Evolutionary conservation across 1,284 basidiomycete genomes (phyloP), one percentile per base, ranked within the genome.

Genomic region (Pseudozyma pruni): DNA sequence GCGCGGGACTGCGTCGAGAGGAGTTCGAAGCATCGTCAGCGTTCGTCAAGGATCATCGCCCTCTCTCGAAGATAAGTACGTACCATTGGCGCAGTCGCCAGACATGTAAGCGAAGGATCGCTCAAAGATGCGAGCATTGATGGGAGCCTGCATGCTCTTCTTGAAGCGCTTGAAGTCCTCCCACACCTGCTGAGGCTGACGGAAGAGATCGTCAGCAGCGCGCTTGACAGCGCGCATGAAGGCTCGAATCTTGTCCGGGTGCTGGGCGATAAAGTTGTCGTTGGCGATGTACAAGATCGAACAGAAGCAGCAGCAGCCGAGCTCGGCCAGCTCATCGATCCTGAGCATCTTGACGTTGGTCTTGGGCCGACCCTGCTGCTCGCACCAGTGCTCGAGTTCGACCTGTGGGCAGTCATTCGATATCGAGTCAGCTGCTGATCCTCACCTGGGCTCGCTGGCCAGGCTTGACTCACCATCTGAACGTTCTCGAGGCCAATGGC

Each of bases 151-250:
- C 82, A 83, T 83, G 42, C 66, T 59, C 55, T 78, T 78, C 63
- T 83, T 83, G 70, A 73, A 75, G 40, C 64, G 57, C 59, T 78
- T 80, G 74, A 79, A 83, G 46, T 80, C 79, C 19, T 69, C 70
- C 83, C 83, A 84, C 11, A 81, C 80, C 48, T 73, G 61, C 23
- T 63, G 72, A 16, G 83, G 83, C 50, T 82, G 62, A 23, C 53
- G 46, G 32, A 78, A 68, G 37, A 84, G 67, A 53, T 78, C 76
- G 60, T 83, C 83, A 29, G 81, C 69, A 20, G 78, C 83, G 33
- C 78, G 75, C 74, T 84, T 83, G 63, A 83, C 71, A 11, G 82
- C 83, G 19, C 78, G 76, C 81, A 84, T 83, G 58, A 84, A 83
- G 8, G 81, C 80, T 3, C 71, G 72, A 23, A 76, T 79, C 67